A percentile compares a stretch with the other conserved stretches of the same genome.
These are phyloP conservation scores for Mrakia blollopis DNA, from an alignment of 768 basidiomycete species.

Conservation along the genomic window DNA sequence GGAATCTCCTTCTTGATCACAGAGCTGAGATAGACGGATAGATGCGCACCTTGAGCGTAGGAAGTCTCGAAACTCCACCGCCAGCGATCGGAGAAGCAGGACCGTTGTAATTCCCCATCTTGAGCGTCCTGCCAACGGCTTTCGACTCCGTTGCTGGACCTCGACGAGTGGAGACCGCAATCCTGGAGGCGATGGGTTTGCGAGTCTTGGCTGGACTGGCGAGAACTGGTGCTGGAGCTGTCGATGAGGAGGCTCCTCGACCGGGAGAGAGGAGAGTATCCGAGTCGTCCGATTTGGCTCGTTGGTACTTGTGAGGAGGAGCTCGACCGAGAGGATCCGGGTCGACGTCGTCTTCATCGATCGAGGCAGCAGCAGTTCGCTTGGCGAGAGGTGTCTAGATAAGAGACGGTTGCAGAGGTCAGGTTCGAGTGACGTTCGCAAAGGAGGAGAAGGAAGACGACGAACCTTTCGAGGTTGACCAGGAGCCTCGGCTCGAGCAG, in stretches of 20 bases:
- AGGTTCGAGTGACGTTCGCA: background rate
- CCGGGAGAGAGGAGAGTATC: slow-evolving; percentile 12
- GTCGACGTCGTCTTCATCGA: slow-evolving; percentile 25
- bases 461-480: slow-evolving; percentile 59
- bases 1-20: background rate
- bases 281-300: slow-evolving; percentile 19
- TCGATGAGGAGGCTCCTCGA: background rate
- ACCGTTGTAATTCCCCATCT: slow-evolving; percentile 5
- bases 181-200: background rate
- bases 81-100: slow-evolving; percentile 3
- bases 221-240: background rate
- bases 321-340: slow-evolving; percentile 26
- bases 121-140: background rate
- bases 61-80: background rate
- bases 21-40: background rate
- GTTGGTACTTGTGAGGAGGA: slow-evolving; percentile 14
- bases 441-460: background rate
- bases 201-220: background rate
- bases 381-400: slow-evolving; percentile 23
- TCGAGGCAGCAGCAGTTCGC: slow-evolving; percentile 9
- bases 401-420: background rate
- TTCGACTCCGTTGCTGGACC: slow-evolving; percentile 11
- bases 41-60: slow-evolving; percentile 4
- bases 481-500: slow-evolving; percentile 65
- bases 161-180: slow-evolving; percentile 6